Evolutionary conservation across 164 flowering plant species (phyloP), one percentile per base, ranked within the genome.

Genomic region (Vitis rotundifolia): DNA sequence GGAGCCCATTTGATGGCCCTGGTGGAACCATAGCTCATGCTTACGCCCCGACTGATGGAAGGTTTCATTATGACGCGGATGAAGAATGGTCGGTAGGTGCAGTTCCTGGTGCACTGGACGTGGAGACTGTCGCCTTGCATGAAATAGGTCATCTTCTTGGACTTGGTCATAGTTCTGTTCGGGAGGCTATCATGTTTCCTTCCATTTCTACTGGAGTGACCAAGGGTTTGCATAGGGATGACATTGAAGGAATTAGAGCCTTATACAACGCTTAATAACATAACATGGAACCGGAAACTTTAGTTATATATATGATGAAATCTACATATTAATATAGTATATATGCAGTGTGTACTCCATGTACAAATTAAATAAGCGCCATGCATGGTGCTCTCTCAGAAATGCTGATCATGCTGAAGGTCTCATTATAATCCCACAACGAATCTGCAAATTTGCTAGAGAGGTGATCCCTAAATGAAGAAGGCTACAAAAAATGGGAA

Each of bases 1-100:
- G 75, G 0, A 0, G 8, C 26, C 66, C 72, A 4, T 80, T 80
- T 49, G 77, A 77, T 22, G 79, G 79, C 7, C 71, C 67, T 14
- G 70, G 64, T 12, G 75, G 71, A 12, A 19, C 37, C 28, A 11
- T 64, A 8, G 73, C 69, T 44, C 77, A 74, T 53, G 51, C 77
- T 2, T 74, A n/a, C 49, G 49, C 70, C 0, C 82, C 82, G 3
- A 31, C 63, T 0, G 51, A 65, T 18, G 82, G 76, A 12, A 61
- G 68, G 52, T 67, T 67, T 14, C 78, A 70, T 22, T 66, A 48
- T 11, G 71, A 75, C 11, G 71, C 59, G 1, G 71, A 61, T 9
- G 78, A 75, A 63, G 1, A 9, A 8, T 75, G 78, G 78, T 15
- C 59, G 9, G 66, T 64, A 3, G 64, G 52, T 58, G 51, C 66